These are phyloP conservation scores for Blastobotrys apis DNA, from an alignment of 1,139 yeast genomes.

Conservation along the genomic window DNA sequence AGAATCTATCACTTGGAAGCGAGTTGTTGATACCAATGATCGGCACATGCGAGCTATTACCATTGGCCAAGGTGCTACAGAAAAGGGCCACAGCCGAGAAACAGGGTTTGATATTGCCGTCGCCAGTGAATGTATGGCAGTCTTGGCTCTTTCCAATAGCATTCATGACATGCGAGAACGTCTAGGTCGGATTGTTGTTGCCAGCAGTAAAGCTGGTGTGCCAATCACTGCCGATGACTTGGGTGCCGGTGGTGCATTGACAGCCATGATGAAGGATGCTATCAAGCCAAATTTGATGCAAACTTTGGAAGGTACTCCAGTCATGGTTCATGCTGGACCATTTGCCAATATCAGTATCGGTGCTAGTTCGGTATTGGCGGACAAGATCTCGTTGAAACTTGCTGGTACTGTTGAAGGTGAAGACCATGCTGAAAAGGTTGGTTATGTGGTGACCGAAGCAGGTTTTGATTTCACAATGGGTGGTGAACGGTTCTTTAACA, in stretches of 20 bases:
- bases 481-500: conserved; percentile 95
- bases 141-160: conserved; percentile 81
- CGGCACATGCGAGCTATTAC: conserved; percentile 89
- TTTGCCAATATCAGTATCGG: conserved; percentile 97
- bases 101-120: conserved; percentile 97
- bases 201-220: conserved; percentile 72
- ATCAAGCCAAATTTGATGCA: conserved; percentile 98
- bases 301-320: conserved; percentile 97
- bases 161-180: conserved; percentile 85
- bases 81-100: conserved; percentile 80
- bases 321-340: conserved; percentile 97
- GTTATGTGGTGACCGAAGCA: conserved; percentile 95
- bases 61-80: conserved; percentile 91
- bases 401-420: conserved; percentile 66
- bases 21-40: conserved; percentile 96
- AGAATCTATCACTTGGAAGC: conserved; percentile 89
- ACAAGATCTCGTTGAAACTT: conserved; percentile 88
- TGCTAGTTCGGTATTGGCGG: conserved; percentile 92
- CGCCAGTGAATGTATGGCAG: conserved; percentile 98
- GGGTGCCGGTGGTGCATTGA: conserved; percentile 96
- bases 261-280: conserved; percentile 94
- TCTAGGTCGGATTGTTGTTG: conserved; percentile 88
- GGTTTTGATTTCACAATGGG: conserved; percentile 99
- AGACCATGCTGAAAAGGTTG: conserved; percentile 60
- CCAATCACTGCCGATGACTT: conserved; percentile 95